Base-by-base conservation (phyloP, 2,329 filamentous ascomycete genomes). In the Dissoconium aciculare region DNA sequence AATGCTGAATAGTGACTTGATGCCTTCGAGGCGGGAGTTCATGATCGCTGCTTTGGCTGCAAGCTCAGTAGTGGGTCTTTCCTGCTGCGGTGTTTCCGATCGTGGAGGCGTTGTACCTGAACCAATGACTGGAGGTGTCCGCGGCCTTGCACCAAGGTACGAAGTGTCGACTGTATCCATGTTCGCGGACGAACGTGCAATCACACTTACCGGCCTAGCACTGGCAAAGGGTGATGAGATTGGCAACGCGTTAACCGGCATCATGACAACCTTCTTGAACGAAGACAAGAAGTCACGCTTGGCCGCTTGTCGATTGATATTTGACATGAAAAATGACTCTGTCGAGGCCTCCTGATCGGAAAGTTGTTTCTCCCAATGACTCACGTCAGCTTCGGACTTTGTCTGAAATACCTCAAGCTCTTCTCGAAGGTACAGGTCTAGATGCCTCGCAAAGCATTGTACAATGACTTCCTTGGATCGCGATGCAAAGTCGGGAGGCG, bases 251-350 rank as follows among this genome's bases (percentile, higher is more conserved):
- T 82, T 92, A 28, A 98, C 87, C 2, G 89, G 89, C 75, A 93
- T 91, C 85, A 98, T 94, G 41, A 98, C 81, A 5, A 98, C 89
- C 55, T 95, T 95, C 51, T 84, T 94, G 64, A 98, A 98, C 0
- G 85, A 93, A 27, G 77, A 89, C 38, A 98, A 53, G 47, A 98
- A 98, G 52, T 98, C 89, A 43, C 84, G 82, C 59, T 98, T 98
- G 40, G 91, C 89, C 1, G 84, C 89, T 52, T 92, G 84, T 15
- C 89, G 71, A 51, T 87, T 94, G 49, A 95, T 74, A 52, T 84
- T 94, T 14, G 78, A 79, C 87, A 95, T 94, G 59, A 84, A 89
- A 51, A 91, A 92, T 0, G 81, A 89, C 57, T 98, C 89, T 0
- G 81, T 76, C 2, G 78, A 80, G 11, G 82, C 84, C 43, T 93